A percentile compares a stretch with the other conserved stretches of the same genome.
Conservation (phyloP, 768 basidiomycete species). For the Hypsizygus marmoreus region DNA sequence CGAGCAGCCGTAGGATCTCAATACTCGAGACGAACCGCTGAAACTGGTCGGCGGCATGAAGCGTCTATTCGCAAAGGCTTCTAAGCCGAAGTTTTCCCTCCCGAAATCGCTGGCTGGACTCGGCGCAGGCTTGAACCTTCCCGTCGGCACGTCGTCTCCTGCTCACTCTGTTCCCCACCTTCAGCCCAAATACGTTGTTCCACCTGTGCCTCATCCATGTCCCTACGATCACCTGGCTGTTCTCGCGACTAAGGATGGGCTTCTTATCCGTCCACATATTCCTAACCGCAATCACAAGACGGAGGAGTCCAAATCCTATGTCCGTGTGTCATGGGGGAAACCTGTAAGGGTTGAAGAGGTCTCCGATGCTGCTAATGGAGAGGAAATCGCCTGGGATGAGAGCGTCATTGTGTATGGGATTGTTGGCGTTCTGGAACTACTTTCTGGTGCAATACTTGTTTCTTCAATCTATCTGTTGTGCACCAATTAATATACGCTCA, state of each 20-base stretch:
- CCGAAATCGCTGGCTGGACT: conserved; percentile 18
- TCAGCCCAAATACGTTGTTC: conserved; percentile 65
- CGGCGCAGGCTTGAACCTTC: conserved; percentile 7
- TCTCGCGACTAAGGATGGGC: conserved; percentile 56
- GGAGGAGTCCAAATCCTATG: conserved; percentile 35
- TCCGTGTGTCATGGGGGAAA: conserved; percentile 62
- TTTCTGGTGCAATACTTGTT: conserved; percentile 53
- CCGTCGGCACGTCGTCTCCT: conserved; percentile 14
- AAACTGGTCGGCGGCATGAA: conserved; percentile 14
- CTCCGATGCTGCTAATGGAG: conserved; percentile 24
- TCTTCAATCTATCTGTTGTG: conserved; percentile 3
- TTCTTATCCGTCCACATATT: conserved; percentile 65
- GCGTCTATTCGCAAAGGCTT: conserved; percentile 23
- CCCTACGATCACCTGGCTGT: conserved; percentile 72
- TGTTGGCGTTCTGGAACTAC: conserved; percentile 72
- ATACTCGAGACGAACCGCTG: no score
- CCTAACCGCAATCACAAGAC: conserved; percentile 23
- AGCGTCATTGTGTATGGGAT: conserved; percentile 72
- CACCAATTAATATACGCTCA: conserved; percentile 6
- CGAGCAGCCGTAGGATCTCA: no score
- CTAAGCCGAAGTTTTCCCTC: conserved; percentile 38
- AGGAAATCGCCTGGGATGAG: conserved; percentile 53
- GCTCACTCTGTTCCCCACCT: conserved; percentile 29
- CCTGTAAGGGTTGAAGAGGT: conserved; percentile 54
- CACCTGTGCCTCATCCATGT: conserved; percentile 74